Evolutionary conservation across 371 early-diverging fungal genomes (phyloP).

Genomic region (Mortierella sp.): DNA sequence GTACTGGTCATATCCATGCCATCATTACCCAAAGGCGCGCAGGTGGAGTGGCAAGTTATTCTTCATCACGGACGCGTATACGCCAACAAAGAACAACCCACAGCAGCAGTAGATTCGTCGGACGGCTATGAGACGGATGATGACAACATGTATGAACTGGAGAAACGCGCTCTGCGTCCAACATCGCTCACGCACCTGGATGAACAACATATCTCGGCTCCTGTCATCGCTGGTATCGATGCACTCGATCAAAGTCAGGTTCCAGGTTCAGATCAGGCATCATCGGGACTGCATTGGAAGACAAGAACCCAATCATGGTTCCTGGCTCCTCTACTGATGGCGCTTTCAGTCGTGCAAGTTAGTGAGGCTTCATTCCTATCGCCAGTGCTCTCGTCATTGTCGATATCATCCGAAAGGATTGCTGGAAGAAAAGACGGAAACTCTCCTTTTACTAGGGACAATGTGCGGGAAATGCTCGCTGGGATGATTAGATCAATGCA

Average conservation of each 20-base stretch:
- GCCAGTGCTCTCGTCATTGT: slow-evolving; percentile 10
- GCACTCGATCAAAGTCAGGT: no score
- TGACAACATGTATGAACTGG: slow-evolving; percentile 51
- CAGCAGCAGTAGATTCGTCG: background rate
- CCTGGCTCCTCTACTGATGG: slow-evolving; percentile 29
- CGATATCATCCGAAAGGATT: background rate
- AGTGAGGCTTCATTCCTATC: slow-evolving; percentile 7
- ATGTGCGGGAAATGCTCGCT: slow-evolving; percentile 27
- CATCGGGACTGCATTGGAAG: slow-evolving; percentile 16
- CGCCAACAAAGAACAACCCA: slow-evolving; percentile 26
- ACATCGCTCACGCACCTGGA: slow-evolving; percentile 4
- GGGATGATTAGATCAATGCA: slow-evolving; percentile 39
- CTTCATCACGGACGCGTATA: slow-evolving; percentile 54
- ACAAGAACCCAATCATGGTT: slow-evolving; percentile 37
- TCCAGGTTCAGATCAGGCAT: no score
- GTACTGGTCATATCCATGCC: slow-evolving; percentile 64
- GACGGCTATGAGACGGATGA: slow-evolving; percentile 56
- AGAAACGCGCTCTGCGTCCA: slow-evolving; percentile 35
- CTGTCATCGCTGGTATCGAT: background rate
- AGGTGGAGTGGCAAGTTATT: slow-evolving; percentile 72
- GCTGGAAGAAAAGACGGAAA: background rate
- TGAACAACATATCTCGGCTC: slow-evolving; percentile 7
- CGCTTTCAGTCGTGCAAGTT: slow-evolving; percentile 21
- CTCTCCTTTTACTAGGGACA: background rate
- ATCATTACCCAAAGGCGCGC: slow-evolving; percentile 64